Percentiles rank a stretch among this genome's conserved stretches.
These are phyloP conservation scores for Rhizodiscina lignyota DNA, from an alignment of 495 filamentous ascomycete genomes.

Conservation along the genomic window DNA sequence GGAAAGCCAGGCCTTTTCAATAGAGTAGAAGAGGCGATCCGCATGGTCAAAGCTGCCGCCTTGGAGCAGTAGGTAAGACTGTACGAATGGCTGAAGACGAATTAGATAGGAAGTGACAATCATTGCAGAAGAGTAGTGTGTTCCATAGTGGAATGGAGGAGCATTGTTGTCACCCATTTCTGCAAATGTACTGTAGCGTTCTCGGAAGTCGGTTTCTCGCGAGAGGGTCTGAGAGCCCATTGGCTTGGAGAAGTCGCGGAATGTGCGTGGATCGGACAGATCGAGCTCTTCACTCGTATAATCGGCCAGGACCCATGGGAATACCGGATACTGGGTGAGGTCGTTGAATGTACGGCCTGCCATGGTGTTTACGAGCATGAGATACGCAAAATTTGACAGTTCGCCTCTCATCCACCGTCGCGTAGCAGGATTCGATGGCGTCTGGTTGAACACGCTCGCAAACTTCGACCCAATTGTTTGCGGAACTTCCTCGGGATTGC, in stretches of 20 bases:
- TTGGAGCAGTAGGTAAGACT: slow-evolving; percentile 92
- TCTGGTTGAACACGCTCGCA: slow-evolving; percentile 79
- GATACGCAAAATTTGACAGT: slow-evolving; percentile 95
- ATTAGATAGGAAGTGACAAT: slow-evolving; percentile 95
- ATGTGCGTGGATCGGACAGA: slow-evolving; percentile 62
- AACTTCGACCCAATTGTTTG: slow-evolving; percentile 80
- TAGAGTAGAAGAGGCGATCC: slow-evolving; percentile 86
- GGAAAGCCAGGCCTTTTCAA: slow-evolving; percentile 80
- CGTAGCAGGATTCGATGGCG: slow-evolving; percentile 61
- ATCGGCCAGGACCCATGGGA: slow-evolving; percentile 91
- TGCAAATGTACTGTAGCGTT: slow-evolving; percentile 71
- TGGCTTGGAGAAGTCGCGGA: slow-evolving; percentile 83
- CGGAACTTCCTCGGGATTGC: slow-evolving; percentile 63
- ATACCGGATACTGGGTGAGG: slow-evolving; percentile 93
- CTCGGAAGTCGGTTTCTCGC: slow-evolving; percentile 59
- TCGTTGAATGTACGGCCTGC: slow-evolving; percentile 96
- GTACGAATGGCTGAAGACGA: slow-evolving; percentile 85
- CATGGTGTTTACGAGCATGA: slow-evolving; percentile 97
- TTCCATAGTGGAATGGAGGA: slow-evolving; percentile 90
- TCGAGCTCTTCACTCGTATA: slow-evolving; percentile 95
- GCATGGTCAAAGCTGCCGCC: slow-evolving; percentile 94
- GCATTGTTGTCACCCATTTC: slow-evolving; percentile 72
- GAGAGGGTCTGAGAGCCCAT: slow-evolving; percentile 83
- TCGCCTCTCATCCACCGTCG: slow-evolving; percentile 85
- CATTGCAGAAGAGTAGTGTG: slow-evolving; percentile 98